Evolutionary conservation across 1,284 basidiomycete genomes (phyloP).

Genomic region (Rhodotorula glutinis): DNA sequence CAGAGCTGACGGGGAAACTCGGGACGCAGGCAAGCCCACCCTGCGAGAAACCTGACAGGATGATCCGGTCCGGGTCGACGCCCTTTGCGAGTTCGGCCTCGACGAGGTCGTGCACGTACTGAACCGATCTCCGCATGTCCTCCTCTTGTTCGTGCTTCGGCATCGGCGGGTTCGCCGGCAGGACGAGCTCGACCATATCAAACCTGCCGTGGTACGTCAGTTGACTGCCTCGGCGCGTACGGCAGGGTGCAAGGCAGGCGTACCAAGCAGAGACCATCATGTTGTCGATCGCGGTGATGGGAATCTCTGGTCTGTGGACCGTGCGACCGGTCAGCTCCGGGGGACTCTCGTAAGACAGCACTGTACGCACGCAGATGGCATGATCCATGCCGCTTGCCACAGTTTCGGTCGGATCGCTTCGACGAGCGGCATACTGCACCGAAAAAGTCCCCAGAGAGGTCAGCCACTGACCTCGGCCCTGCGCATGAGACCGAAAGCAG

Average conservation of each 20-base stretch:
- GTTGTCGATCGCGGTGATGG: constrained; percentile 61
- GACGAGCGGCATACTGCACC: not conserved
- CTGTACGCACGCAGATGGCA: constrained; percentile 56
- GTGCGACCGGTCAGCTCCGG: not conserved
- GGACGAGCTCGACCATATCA: constrained; percentile 57
- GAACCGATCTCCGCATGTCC: constrained; percentile 65
- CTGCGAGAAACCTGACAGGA: constrained; percentile 80
- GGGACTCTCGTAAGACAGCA: constrained; percentile 40
- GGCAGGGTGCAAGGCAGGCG: too few relatives aligned
- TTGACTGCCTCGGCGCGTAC: too few relatives aligned
- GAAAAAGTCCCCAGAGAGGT: not conserved
- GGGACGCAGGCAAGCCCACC: too few relatives aligned
- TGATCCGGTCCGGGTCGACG: constrained; percentile 50
- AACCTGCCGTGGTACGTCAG: too few relatives aligned
- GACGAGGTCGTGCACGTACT: constrained; percentile 66
- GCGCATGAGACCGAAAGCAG: too few relatives aligned
- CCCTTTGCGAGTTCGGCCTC: constrained; percentile 69
- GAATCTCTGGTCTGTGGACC: constrained; percentile 55
- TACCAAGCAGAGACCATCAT: constrained; percentile 67
- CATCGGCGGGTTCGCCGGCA: constrained; percentile 51
- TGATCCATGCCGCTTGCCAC: constrained; percentile 24
- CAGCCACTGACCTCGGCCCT: not conserved
- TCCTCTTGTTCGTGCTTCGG: constrained; percentile 61
- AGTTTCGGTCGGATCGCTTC: constrained; percentile 2
- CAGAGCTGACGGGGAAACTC: too few relatives aligned